Evolutionary conservation across 1,284 basidiomycete species (phyloP).

Genomic region (Porodaedalea pini): DNA sequence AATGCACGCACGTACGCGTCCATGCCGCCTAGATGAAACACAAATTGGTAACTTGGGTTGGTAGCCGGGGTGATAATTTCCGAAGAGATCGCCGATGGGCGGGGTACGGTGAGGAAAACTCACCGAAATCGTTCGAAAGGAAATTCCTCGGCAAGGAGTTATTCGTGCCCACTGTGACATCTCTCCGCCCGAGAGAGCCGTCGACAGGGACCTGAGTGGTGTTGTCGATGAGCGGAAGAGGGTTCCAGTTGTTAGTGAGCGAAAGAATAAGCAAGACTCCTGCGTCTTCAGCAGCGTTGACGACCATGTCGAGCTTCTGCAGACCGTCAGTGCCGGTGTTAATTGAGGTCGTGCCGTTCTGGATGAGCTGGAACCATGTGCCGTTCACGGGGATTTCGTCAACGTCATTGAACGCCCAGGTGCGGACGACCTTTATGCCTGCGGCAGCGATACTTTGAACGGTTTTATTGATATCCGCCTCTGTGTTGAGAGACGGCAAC

Average conservation of each 20-base stretch:
- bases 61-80: conserved; percentile 5
- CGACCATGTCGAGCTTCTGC: conserved; percentile 31
- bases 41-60: background rate
- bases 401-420: conserved; percentile 33
- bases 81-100: background rate
- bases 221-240: conserved; percentile 24
- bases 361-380: conserved; percentile 28
- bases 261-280: conserved; percentile 31
- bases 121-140: conserved; percentile 60
- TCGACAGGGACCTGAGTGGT: conserved; percentile 21
- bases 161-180: conserved; percentile 37
- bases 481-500: conserved; percentile 26
- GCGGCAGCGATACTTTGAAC: conserved; percentile 27
- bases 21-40: conserved; percentile 41
- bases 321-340: conserved; percentile 34
- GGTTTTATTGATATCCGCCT: conserved; percentile 28
- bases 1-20: conserved; percentile 59
- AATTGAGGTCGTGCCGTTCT: conserved; percentile 29
- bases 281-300: conserved; percentile 28
- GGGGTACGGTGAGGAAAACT: conserved; percentile 20
- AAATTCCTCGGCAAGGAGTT: conserved; percentile 46
- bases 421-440: conserved; percentile 32
- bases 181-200: conserved; percentile 29
- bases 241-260: conserved; percentile 37
- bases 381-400: conserved; percentile 25